Conservation (phyloP, 2,329 filamentous ascomycete species). For the Sphaerulina populicola region DNA sequence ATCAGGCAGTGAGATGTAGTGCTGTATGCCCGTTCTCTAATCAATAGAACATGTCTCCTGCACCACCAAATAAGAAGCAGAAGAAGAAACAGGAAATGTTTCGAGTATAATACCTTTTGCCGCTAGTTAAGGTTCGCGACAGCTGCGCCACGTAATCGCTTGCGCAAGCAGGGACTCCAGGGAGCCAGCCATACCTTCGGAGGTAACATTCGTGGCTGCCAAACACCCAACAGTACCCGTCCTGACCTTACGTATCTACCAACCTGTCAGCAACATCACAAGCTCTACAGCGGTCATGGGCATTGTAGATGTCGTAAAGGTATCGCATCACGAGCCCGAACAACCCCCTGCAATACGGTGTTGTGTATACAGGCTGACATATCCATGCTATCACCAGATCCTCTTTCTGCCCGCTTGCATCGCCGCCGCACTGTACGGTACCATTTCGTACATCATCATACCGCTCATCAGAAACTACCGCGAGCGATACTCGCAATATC, state of each 20-base stretch:
- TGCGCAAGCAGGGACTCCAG: too few relatives aligned
- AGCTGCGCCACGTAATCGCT: too few relatives aligned
- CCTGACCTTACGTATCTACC: too few relatives aligned
- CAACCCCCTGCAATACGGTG: background rate
- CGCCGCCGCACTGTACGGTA: slow-evolving; percentile 37
- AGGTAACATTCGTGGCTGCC: too few relatives aligned
- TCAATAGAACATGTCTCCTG: background rate
- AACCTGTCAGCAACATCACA: background rate
- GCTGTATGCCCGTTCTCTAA: background rate
- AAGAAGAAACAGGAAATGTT: too few relatives aligned
- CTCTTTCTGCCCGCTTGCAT: slow-evolving; percentile 41
- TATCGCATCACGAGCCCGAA: slow-evolving; percentile 5
- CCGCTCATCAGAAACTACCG: slow-evolving; percentile 40
- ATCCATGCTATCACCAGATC: slow-evolving; percentile 27
- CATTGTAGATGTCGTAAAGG: slow-evolving; percentile 25
- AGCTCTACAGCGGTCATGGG: slow-evolving; percentile 12
- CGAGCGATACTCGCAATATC: slow-evolving; percentile 39
- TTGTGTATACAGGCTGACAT: slow-evolving; percentile 3
- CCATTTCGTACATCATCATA: slow-evolving; percentile 36
- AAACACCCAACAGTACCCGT: too few relatives aligned
- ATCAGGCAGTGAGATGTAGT: background rate
- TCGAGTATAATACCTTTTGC: too few relatives aligned
- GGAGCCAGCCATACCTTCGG: too few relatives aligned
- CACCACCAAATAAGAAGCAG: too few relatives aligned
- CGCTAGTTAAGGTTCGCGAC: too few relatives aligned